A percentile compares a stretch with the other conserved stretches of the same genome.
Conservation (phyloP, 345 rosid genomes). For the rapeseed (Brassica napus) region Da-Ae NC_063442.1:4887501-4888000, state of each 20-base stretch:
- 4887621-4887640: constrained; percentile 84
- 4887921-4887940: constrained; percentile 59
- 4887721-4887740: constrained; percentile 99
- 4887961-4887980: constrained; percentile 89
- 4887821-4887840: constrained; percentile 88
- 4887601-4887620: constrained; percentile 90
- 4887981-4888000: constrained; percentile 80
- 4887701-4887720: constrained; percentile 93
- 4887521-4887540: constrained; percentile 84
- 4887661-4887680: constrained; percentile 94
- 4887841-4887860: constrained; percentile 65
- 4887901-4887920: neutral
- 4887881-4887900: constrained; percentile 5
- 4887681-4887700: constrained; percentile 87
- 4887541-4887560: constrained; percentile 92
- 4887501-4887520: constrained; percentile 76
- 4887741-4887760: constrained; percentile 82
- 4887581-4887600: constrained; percentile 72
- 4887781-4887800: constrained; percentile 95
- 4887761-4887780: constrained; percentile 79
- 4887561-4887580: constrained; percentile 82
- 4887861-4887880: neutral
- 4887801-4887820: constrained; percentile 87
- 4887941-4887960: constrained; percentile 71
- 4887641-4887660: constrained; percentile 86